Base-by-base conservation (phyloP, 2,329 filamentous ascomycete species). In the Lecanicillium sp. region DNA sequence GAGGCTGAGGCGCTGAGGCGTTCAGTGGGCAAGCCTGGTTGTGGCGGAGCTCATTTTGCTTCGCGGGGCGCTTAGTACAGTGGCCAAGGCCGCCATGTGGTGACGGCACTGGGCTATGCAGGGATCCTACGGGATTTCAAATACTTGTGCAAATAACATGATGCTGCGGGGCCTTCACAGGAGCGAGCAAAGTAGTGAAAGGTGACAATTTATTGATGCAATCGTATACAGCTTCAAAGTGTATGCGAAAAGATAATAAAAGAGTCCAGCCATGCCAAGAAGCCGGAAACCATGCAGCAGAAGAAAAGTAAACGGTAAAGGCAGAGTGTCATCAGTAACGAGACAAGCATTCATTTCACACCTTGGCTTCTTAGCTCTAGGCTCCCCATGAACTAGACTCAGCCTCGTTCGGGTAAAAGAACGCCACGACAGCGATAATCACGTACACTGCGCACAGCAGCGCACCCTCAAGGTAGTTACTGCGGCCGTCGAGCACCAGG, bases 391-490 rank as follows among this genome's bases (percentile, higher is more conserved):
- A 61, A 49, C 71, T 79, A 4, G 73, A 70, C 12, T 80, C 69
- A 3, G 62, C 56, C 2, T 66, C 68, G 29, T 70, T 68, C 0
- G 83, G 83, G 52, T 84, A 86, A 59, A 81, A 86, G 58, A 83
- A 85, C 0, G 83, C 81, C 7, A 81, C 78, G 2, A 85, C 71
- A 1, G 73, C 74, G 54, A 86, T 86, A 51, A 86, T 86, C 42
- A 86, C 68, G 60, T 86, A 86, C 3, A 81, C 79, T 1, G 81
- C 77, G 54, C 80, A 81, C 23, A 87, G 63, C 35, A 87, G 62
- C 2, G 83, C 83, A 12, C 88, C 88, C 68, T 94, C 88, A 11
- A 94, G 78, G 58, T 93, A 94, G 62, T 94, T 94, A 62, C 84
- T 89, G 62, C 89, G 78, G 10, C 88, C 88, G 59, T 94, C 89